phyloP scores from a whole-genome alignment of 202 grass and related monocot genomes.

The Schoenoplectus triqueter region DNA sequence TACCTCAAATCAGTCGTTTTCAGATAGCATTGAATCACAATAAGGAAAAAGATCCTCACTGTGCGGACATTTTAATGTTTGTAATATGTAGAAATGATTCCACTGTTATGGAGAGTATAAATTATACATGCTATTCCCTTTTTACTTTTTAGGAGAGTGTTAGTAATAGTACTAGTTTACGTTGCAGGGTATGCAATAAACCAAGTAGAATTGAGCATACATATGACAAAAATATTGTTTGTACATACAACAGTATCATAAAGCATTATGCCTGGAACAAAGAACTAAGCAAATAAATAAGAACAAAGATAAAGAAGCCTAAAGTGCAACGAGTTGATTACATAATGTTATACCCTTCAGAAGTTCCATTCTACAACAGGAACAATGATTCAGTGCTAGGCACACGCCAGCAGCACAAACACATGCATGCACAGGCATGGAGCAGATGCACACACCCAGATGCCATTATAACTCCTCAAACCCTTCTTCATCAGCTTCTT shows the following conservation, averaged over 20 bases:
- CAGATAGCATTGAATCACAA: neutral
- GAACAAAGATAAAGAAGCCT: neutral
- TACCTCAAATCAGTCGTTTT: too few relatives aligned
- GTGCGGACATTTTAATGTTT: neutral
- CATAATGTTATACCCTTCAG: neutral
- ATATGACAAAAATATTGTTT: neutral
- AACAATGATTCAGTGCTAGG: too few relatives aligned
- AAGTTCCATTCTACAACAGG: neutral
- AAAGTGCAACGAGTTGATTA: neutral
- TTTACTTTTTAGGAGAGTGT: neutral
- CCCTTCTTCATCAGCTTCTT: slow-evolving; percentile 84
- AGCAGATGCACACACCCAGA: neutral
- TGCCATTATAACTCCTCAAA: slow-evolving; percentile 76
- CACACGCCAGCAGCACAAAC: too few relatives aligned
- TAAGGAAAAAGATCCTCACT: neutral
- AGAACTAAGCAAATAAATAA: neutral
- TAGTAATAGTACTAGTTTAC: neutral
- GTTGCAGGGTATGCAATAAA: neutral
- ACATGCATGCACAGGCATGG: neutral
- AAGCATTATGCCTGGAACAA: neutral
- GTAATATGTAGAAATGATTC: neutral
- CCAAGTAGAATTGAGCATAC: neutral
- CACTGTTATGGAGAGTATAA: neutral
- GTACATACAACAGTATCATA: neutral
- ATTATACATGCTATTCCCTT: neutral